Evolutionary conservation across 2,329 filamentous ascomycete genomes (phyloP), one percentile per base, ranked within the genome.

Genomic region (Fusarium robinianum): DNA sequence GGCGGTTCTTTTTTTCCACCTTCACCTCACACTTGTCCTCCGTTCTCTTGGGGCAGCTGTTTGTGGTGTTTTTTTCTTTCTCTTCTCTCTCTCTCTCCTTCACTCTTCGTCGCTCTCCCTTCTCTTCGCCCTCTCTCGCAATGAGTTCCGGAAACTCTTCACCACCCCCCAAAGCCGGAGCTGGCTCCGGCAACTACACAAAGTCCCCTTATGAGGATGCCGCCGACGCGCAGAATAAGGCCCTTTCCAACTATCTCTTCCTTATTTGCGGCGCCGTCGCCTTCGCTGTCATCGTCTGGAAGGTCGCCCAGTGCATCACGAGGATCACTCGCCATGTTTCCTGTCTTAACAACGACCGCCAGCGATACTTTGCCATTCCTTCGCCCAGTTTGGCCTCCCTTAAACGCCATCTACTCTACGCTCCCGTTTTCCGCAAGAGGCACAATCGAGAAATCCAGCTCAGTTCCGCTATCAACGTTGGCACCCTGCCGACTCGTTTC

Each of bases 321-420:
- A 81, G 78, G 55, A 85, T 94, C 62, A 73, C 91, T 24, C 82
- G 90, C 52, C 85, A 80, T 17, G 75, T 95, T 30, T 78, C 86
- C 27, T 89, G 84, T 61, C 78, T 96, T 55, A 85, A 80, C 71
- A 90, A 89, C 70, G 85, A 88, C 53, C 85, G 77, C 2, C 90
- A 96, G 67, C 77, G 80, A 49, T 96, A 90, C 72, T 96, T 91
- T 64, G 78, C 84, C 31, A 72, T 74, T 16, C 78, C 86, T 5
- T 74, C 74, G 6, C 56, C 64, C 10, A 73, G 71, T 27, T 67
- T 72, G 43, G 72, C 85, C n/a, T 81, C 75, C 68, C 71, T 89
- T 54, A 85, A 88, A 72, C 81, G 78, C 46, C 95, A 96, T 63
- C 65, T 92, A 27, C 83, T 83, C 7, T 95, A 84, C 56, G 80